Base-by-base conservation (phyloP, 768 basidiomycete genomes). In the Rhizopogon vesiculosus region DNA sequence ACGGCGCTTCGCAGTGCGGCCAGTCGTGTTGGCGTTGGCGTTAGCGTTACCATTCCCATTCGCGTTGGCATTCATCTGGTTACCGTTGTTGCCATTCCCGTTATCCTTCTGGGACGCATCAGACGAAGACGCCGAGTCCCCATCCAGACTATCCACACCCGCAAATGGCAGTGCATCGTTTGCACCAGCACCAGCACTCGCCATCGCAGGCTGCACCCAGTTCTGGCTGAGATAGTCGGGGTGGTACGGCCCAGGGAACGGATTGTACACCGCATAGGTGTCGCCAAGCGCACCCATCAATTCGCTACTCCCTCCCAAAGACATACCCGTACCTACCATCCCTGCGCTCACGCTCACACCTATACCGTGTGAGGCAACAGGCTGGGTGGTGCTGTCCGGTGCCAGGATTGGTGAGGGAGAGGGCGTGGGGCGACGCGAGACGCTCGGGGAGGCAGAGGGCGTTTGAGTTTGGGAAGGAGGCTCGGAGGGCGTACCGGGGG, bases 351-450 rank as follows among this genome's bases (percentile, higher is more conserved):
- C 33, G 5, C 48, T 13, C 66, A 66, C 48, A 5, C 48, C 15
- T 65, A 66, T 49, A 19, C 35, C 48, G 44, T 68, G 61, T 7
- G 65, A 60, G 51, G 75, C 56, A 9, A 74, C 64, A 46, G 79
- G 75, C 52, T 81, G 79, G 0, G 85, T 84, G 5, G 86, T 85
- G 15, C 85, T 84, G 60, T 90, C 88, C 0, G 86, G 83, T 0
- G 82, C 87, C 28, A 89, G 78, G 0, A 80, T 87, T 0, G 89
- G 87, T 1, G 85, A 86, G 1, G 72, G 68, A 9, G 75, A 76
- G 45, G 89, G 89, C 3, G 89, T 90, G 13, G 88, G 74, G 16
- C 89, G 86, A 10, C 86, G 83, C 66, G 85, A 87, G 28, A 83
- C 83, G 15, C 84, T 87, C 0, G 88, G 89, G 63, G 85, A 87